phyloP scores from a whole-genome alignment of 2,329 filamentous ascomycete genomes.

The Lachnellula hyalina region DNA sequence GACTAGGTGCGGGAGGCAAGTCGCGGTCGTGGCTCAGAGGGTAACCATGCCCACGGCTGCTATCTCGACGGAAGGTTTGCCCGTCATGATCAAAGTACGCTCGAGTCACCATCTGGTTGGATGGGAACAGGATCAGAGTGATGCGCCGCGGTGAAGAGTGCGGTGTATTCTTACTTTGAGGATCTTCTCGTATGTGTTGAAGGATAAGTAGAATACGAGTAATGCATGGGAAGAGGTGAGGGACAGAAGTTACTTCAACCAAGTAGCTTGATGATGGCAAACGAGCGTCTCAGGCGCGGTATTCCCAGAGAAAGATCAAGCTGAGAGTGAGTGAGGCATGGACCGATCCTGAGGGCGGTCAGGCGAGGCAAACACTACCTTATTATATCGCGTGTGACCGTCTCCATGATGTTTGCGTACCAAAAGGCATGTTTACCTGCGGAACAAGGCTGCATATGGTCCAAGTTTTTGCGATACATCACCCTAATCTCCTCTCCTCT shows the following conservation, averaged over 20 bases:
- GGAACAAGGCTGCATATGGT: neutral
- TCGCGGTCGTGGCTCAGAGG: slow-evolving; percentile 25
- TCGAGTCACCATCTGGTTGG: slow-evolving; percentile 18
- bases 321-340: slow-evolving; percentile 6
- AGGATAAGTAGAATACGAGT: neutral
- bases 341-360: slow-evolving; percentile 11
- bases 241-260: neutral
- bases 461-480: slow-evolving; percentile 4
- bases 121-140: neutral
- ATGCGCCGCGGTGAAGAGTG: neutral
- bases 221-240: neutral
- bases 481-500: neutral
- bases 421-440: neutral
- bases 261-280: slow-evolving; percentile 1
- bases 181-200: neutral
- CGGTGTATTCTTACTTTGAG: neutral
- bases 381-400: slow-evolving; percentile 20
- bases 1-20: slow-evolving; percentile 9
- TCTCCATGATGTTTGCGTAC: slow-evolving; percentile 15
- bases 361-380: slow-evolving; percentile 14
- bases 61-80: slow-evolving; percentile 20
- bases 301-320: slow-evolving; percentile 2
- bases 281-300: neutral
- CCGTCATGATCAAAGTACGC: slow-evolving; percentile 24
- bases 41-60: slow-evolving; percentile 21